Evolutionary conservation across 148 eudicot genomes (phyloP).

Genomic region (Limonium bicolor): DNA sequence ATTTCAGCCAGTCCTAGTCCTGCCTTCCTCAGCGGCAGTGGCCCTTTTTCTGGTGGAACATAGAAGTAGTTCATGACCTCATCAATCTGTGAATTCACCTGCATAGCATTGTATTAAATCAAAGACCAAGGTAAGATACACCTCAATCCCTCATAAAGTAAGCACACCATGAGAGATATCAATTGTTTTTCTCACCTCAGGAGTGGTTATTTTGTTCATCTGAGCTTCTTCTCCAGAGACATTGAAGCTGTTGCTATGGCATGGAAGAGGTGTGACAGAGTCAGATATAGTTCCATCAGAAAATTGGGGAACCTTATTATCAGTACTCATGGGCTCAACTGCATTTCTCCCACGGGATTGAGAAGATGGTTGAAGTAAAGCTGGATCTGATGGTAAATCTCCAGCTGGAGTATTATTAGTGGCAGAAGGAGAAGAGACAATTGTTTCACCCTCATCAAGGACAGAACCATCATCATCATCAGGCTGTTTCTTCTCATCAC

Average conservation of each 20-base stretch:
- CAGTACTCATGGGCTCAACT: conserved; percentile 16
- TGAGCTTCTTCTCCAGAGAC: conserved; percentile 15
- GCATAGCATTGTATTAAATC: conserved; percentile 2
- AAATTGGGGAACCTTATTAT: conserved; percentile 13
- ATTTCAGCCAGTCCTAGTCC: conserved; percentile 23
- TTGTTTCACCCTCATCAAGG: conserved; percentile 36
- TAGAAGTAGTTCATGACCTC: conserved; percentile 14
- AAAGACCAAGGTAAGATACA: background rate
- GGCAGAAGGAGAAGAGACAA: conserved; percentile 22
- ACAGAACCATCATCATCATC: conserved; percentile 36
- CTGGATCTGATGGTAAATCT: conserved; percentile 26
- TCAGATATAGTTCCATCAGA: conserved; percentile 17
- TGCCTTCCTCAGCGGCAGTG: conserved; percentile 19
- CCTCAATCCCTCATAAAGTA: background rate
- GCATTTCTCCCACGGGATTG: conserved; percentile 9
- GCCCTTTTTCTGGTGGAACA: conserved; percentile 20
- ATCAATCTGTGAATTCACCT: conserved; percentile 44
- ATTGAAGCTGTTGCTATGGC: conserved; percentile 14
- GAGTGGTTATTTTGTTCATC: conserved; percentile 11
- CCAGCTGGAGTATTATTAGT: conserved; percentile 22
- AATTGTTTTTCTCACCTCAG: conserved; percentile 24
- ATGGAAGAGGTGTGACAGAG: conserved; percentile 17
- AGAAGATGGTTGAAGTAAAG: conserved; percentile 23
- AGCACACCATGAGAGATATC: background rate
- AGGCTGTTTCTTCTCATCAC: conserved; percentile 31